Base-by-base conservation (phyloP, 1,139 yeast species). In the Chernovozyma sophiae-reginae region DNA sequence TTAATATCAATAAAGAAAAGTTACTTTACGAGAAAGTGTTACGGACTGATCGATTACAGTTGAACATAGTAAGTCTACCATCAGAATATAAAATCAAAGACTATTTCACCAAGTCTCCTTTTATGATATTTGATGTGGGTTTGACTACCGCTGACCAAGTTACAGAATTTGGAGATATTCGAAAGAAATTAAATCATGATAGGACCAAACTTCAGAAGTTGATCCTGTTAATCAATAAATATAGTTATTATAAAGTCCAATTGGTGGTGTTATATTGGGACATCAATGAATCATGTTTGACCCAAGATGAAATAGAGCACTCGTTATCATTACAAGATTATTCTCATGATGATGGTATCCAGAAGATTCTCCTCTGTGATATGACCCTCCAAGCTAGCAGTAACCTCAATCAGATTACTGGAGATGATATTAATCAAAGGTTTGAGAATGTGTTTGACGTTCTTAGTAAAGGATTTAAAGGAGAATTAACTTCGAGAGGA, bases 71-170 rank as follows among this genome's bases (percentile, higher is more conserved):
- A 3, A 62, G 74, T 27, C 52, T 75, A 26, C 78, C 79, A 1
- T 45, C 53, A 3, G 63, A 60, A 23, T 53, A 60, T 25, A 55
- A 62, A 36, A 46, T 65, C 28, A 62, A 62, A 19, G 58, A 60
- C 31, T 64, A 62, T 37, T 74, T 76, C 46, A 49, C 58, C 13
- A 53, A 58, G 25, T 55, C 70, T 1, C 54, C 70, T 1, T 65
- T 73, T 36, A 39, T 76, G 3, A 40, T 76, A 10, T 61, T 74
- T 44, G 79, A 74, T 45, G 64, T 77, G 46, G 80, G 80, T 2
- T 47, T 65, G 12, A 46, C 58, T 1, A 49, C 49, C 10, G 40
- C 19, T 11, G n/a, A 25, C 10, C 26, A 49, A 4, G 52, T 46
- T 16, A 26, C 39, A 12, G 44, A 43, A 19, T 49, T 43, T 36